These are phyloP conservation scores for Diaporthe caulivora DNA, from an alignment of 2,329 filamentous ascomycete species.

Conservation along the genomic window DNA sequence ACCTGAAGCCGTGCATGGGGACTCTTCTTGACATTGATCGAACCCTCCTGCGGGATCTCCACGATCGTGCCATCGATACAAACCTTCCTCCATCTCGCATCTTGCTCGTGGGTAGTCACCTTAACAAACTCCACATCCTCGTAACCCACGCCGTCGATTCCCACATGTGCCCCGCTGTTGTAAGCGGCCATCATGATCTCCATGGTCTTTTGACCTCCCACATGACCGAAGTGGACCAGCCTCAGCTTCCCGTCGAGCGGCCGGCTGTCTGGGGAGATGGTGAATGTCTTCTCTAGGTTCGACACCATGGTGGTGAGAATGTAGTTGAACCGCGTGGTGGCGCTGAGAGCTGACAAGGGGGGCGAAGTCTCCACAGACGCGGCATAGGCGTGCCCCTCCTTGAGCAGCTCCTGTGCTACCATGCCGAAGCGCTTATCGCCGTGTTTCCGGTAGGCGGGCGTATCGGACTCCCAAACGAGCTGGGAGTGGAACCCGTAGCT, in stretches of 20 bases:
- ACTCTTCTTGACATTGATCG: constrained; percentile 73
- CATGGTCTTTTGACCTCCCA: constrained; percentile 77
- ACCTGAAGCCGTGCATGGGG: constrained; percentile 56
- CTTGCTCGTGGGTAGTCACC: constrained; percentile 75
- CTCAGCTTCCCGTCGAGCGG: constrained; percentile 79
- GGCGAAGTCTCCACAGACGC: constrained; percentile 55
- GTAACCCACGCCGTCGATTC: constrained; percentile 74
- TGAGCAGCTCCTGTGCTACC: constrained; percentile 82
- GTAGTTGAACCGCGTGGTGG: constrained; percentile 74
- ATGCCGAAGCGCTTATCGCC: constrained; percentile 86
- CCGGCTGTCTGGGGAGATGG: constrained; percentile 79
- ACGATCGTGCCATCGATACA: constrained; percentile 95
- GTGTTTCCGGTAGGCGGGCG: constrained; percentile 80
- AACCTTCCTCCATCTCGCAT: constrained; percentile 83
- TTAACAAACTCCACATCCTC: constrained; percentile 75
- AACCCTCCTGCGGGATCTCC: constrained; percentile 76
- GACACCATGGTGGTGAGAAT: constrained; percentile 82
- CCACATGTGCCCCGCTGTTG: constrained; percentile 67
- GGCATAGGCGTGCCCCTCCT: constrained; percentile 62
- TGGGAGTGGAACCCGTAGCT: constrained; percentile 93
- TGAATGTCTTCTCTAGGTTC: constrained; percentile 84
- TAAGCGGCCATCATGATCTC: constrained; percentile 79
- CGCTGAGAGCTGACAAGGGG: neutral
- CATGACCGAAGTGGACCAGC: constrained; percentile 80
- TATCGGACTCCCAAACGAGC: constrained; percentile 92